phyloP scores from a whole-genome alignment of 1,284 basidiomycete genomes.

The Erythrobasidium hasegawianum region DNA sequence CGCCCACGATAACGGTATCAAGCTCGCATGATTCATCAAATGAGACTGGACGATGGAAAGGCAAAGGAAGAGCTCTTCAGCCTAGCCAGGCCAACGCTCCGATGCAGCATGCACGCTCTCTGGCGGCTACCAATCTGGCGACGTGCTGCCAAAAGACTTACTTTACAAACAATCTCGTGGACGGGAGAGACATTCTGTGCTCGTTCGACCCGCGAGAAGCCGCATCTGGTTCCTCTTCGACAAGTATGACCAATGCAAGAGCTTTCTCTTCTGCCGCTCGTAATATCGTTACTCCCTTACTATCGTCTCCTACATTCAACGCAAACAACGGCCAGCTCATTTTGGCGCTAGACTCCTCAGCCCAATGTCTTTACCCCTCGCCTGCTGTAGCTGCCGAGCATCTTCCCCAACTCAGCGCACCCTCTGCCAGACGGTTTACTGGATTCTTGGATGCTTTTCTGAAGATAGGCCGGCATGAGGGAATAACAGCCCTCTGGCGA shows the following conservation, averaged over 20 bases:
- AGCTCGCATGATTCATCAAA: constrained; percentile 25
- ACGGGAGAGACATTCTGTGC: constrained; percentile 41
- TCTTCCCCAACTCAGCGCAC: constrained; percentile 14
- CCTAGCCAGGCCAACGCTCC: not conserved
- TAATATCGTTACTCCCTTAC: not conserved
- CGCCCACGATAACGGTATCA: constrained; percentile 35
- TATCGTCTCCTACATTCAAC: too few species aligned
- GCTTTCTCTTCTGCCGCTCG: not conserved
- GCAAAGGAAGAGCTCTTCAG: constrained; percentile 8
- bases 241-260: not conserved
- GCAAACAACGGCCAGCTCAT: not conserved
- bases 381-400: constrained; percentile 26
- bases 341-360: constrained; percentile 6
- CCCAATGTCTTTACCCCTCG: constrained; percentile 38
- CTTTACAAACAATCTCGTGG: constrained; percentile 45
- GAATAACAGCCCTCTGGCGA: constrained; percentile 43
- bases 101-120: constrained; percentile 31
- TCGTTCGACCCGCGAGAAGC: constrained; percentile 47
- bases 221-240: constrained; percentile 27
- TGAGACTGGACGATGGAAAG: constrained; percentile 11
- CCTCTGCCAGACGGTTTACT: constrained; percentile 24
- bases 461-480: constrained; percentile 43
- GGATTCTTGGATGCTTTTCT: constrained; percentile 42
- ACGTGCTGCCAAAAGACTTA: constrained; percentile 50
- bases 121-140: constrained; percentile 36